These are phyloP conservation scores for Citrus glauca DNA, from an alignment of 345 rosid species.

Conservation along the genomic window DNA sequence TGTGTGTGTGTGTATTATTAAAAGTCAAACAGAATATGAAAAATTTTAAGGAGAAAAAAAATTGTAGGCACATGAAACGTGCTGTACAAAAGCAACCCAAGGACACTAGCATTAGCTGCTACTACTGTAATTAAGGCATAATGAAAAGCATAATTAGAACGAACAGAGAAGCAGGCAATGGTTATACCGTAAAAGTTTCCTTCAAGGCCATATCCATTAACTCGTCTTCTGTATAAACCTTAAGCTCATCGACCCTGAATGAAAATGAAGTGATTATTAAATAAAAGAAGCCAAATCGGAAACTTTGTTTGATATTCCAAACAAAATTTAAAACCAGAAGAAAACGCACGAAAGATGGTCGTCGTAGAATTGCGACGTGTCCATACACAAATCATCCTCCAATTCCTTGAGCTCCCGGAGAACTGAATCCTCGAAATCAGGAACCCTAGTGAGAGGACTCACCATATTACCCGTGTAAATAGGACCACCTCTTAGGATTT, in stretches of 20 bases:
- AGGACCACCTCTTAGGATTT: slow-evolving; percentile 51
- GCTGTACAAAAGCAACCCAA: neutral
- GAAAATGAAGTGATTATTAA: slow-evolving; percentile 1
- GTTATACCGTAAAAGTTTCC: slow-evolving; percentile 38
- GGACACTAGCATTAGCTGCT: neutral
- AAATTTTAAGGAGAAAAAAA: neutral
- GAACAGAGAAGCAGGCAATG: neutral
- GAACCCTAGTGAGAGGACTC: slow-evolving; percentile 42
- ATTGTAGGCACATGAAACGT: neutral
- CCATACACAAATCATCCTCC: slow-evolving; percentile 29
- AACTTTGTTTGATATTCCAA: neutral
- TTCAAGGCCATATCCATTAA: slow-evolving; percentile 55
- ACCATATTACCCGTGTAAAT: slow-evolving; percentile 41
- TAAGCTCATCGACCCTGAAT: slow-evolving; percentile 57
- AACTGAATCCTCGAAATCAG: slow-evolving; percentile 35
- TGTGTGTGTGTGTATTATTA: neutral
- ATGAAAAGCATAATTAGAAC: neutral
- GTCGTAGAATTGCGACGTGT: slow-evolving; percentile 12
- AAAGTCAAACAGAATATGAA: neutral
- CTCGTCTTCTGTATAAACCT: slow-evolving; percentile 43
- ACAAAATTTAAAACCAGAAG: neutral
- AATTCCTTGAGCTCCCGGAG: slow-evolving; percentile 37
- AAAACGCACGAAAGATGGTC: slow-evolving; percentile 38
- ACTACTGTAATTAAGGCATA: neutral
- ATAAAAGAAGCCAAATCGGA: neutral